Base-by-base conservation (phyloP, 768 basidiomycete species). In the Xerocomus potaroensis region DNA sequence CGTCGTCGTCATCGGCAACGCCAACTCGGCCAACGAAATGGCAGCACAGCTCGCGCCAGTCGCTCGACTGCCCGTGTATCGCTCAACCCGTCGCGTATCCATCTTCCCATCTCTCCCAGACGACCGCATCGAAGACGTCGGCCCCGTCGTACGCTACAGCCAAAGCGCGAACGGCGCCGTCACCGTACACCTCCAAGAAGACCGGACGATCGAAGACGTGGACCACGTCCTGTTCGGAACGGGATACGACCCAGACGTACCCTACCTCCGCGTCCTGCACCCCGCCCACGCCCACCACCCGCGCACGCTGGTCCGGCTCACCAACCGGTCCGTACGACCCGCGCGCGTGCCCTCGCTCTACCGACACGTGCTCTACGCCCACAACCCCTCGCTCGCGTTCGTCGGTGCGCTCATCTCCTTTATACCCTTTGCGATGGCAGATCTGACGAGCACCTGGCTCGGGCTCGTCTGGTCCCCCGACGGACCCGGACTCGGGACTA, bases 11-110 rank as follows among this genome's bases (percentile, higher is more conserved):
- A 58, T 79, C 4, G 78, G 73, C 10, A 78, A 78, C 19, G 78
- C 73, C 16, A 75, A 78, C 41, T 78, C 77, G 2, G 67, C 69
- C 29, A 79, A 79, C 51, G 78, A 79, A 40, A 73, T 79, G 31
- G 73, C 74, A 1, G 69, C 72, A 1, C 75, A 77, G 29, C 64
- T 78, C 0, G 68, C 66, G 0, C 46, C 66, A 0, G 59, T 76
- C 12, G 68, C 68, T 1, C 49, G 61, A 29, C 49, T 61, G 1
- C 76, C 78, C 5, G 66, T 78, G 0, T 74, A 72, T 50, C 73
- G 77, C 36, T 75, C 72, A 11, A 68, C 71, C 21, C 73, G 77
- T 2, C 68, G 72, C 0, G 62, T 68, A 10, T 67, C 69, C 7
- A 64, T 75, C 53, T 74, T 72, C 42, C 68, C 69, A 1, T 66